Base-by-base conservation (phyloP, 75 land plant species). In the Cunninghamia lanceolata region DNA sequence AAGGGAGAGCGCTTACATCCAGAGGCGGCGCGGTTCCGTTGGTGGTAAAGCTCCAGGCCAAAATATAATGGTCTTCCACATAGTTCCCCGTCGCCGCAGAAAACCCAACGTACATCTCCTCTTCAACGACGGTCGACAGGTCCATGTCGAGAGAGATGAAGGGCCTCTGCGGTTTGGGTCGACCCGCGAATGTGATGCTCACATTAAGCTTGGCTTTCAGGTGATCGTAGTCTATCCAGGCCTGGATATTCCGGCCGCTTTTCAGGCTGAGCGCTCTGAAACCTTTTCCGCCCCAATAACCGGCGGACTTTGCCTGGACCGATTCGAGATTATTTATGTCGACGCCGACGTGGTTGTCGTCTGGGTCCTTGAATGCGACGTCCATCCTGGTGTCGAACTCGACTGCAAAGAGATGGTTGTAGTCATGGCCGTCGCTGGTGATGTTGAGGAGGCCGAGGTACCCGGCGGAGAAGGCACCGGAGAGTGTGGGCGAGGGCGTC, bases 41-140 rank as follows among this genome's bases (percentile, higher is more conserved):
- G 28, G 83, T 78, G 17, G 52, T 89, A 71, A 95, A 95, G 86
- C 94, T 92, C 96, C 96, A 94, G 14, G 95, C 93, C 19, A 91
- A 63, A 11, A 95, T 76, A 56, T 91, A 92, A 70, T 93, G 94
- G 11, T 89, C 87, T 43, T 86, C 85, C 0, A 85, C 38, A 3
- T 88, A 84, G 10, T 82, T 39, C 6, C 96, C 95, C 3, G 92
- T 92, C 0, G 95, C 84, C 0, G 91, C 83, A 2, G 95, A 91
- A 85, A 95, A 95, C 8, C 97, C 97, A 15, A 95, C 95, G 50
- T 86, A 95, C 90, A 93, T 91, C 3, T 34, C 39, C 15, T 91
- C 85, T 4, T 68, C 17, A 14, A 92, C 6, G 17, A 93, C 50
- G 2, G 85, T 45, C 1, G 92, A 89, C 53, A 95, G 89, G 76